These are phyloP conservation scores for Adansonia gregorii DNA, from an alignment of 441 rosid genomes.

Conservation along the genomic window DNA sequence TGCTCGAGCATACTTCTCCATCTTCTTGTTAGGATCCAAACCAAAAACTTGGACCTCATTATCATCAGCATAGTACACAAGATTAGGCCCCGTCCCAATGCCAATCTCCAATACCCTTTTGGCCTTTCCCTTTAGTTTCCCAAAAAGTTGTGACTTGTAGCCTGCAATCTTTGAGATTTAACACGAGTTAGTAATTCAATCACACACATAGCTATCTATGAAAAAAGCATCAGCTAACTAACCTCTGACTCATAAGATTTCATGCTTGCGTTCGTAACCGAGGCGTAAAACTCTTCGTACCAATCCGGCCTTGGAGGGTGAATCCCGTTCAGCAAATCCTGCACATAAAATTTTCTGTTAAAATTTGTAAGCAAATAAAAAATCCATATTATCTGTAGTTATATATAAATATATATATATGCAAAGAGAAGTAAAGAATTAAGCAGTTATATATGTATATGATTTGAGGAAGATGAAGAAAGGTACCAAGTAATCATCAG, in stretches of 20 bases:
- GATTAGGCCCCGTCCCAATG: conserved; percentile 86
- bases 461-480: background rate
- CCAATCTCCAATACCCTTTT: conserved; percentile 82
- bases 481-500: conserved; percentile 44
- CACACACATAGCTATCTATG: background rate
- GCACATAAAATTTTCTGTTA: background rate
- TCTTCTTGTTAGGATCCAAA: conserved; percentile 73
- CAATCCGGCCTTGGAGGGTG: conserved; percentile 82
- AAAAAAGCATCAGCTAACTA: conserved; percentile 10
- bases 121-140: conserved; percentile 60
- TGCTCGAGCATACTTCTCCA: conserved; percentile 72
- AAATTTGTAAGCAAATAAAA: background rate
- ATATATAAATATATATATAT: too few relatives aligned
- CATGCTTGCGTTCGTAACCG: conserved; percentile 46
- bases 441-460: background rate
- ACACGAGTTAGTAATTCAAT: background rate
- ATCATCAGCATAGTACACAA: conserved; percentile 61
- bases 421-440: background rate
- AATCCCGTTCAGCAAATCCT: conserved; percentile 56
- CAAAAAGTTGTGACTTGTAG: conserved; percentile 66
- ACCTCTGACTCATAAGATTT: conserved; percentile 79
- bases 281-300: conserved; percentile 80
- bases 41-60: conserved; percentile 64
- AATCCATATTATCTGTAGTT: background rate
- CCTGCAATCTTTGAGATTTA: conserved; percentile 55